Conservation (phyloP, 306 rosid species). For the Mucuna pruriens region DNA sequence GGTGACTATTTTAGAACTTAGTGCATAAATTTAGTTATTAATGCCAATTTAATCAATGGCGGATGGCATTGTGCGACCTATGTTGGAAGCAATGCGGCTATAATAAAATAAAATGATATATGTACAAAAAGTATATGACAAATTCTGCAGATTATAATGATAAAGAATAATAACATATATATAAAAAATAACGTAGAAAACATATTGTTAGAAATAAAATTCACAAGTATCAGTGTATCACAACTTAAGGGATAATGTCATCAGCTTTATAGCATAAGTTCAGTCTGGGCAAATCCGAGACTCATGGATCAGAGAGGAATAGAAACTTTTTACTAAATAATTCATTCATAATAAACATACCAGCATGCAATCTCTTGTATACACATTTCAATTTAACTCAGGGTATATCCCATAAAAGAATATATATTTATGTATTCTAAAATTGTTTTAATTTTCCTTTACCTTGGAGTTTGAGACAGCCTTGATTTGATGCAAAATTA, state of each 20-base stretch:
- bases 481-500: neutral
- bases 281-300: neutral
- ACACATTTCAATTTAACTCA: neutral
- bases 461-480: neutral
- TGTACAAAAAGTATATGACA: neutral
- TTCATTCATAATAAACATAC: conserved; percentile 23
- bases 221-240: neutral
- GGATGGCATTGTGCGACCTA: neutral
- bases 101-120: neutral
- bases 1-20: conserved; percentile 9
- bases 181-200: neutral
- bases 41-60: neutral
- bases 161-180: neutral
- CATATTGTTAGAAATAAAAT: neutral
- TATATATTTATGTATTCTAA: conserved; percentile 1
- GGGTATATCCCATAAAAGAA: neutral
- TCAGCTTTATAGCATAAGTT: neutral
- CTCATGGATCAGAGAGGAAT: neutral
- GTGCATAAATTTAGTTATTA: conserved; percentile 7
- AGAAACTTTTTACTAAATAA: neutral
- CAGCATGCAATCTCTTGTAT: conserved; percentile 3
- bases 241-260: neutral
- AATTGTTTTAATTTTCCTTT: neutral
- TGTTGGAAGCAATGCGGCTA: neutral
- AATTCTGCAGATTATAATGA: neutral